phyloP scores from a whole-genome alignment of 2,329 filamentous ascomycete species.

The Talaromyces sp. region DNA sequence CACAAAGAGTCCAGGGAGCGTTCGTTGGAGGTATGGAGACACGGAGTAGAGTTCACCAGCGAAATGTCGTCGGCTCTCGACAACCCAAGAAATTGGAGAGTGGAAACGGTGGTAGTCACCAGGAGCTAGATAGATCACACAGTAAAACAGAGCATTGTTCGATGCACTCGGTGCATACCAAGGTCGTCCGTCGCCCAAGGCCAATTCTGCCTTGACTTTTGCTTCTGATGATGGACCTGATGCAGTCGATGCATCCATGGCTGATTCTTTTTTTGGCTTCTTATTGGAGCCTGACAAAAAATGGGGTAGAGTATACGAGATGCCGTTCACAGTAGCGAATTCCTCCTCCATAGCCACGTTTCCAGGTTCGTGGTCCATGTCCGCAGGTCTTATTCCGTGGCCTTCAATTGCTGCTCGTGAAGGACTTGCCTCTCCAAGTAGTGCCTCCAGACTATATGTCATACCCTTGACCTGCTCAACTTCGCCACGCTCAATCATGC shows the following conservation, averaged over 20 bases:
- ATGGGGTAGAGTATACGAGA: conserved; percentile 86
- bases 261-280: conserved; percentile 47
- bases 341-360: conserved; percentile 79
- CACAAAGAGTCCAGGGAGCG: conserved; percentile 89
- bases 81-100: conserved; percentile 91
- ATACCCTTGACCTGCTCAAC: conserved; percentile 99
- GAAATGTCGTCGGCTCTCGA: conserved; percentile 91
- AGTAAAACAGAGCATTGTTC: conserved; percentile 77
- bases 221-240: conserved; percentile 70
- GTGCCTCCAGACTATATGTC: conserved; percentile 91
- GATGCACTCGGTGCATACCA: conserved; percentile 68
- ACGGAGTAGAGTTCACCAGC: conserved; percentile 94
- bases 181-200: conserved; percentile 58
- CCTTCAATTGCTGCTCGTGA: conserved; percentile 37
- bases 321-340: conserved; percentile 90
- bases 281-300: conserved; percentile 68
- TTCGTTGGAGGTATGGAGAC: conserved; percentile 89
- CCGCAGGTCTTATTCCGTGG: conserved; percentile 30
- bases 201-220: conserved; percentile 79
- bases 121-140: conserved; percentile 90
- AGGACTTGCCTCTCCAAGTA: conserved; percentile 65
- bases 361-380: conserved; percentile 50
- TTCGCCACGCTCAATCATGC: conserved; percentile 84
- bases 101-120: conserved; percentile 99
- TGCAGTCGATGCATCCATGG: conserved; percentile 69